These are phyloP conservation scores for Aspergillus sp. DNA, from an alignment of 2,329 filamentous ascomycete genomes.

Conservation along the genomic window DNA sequence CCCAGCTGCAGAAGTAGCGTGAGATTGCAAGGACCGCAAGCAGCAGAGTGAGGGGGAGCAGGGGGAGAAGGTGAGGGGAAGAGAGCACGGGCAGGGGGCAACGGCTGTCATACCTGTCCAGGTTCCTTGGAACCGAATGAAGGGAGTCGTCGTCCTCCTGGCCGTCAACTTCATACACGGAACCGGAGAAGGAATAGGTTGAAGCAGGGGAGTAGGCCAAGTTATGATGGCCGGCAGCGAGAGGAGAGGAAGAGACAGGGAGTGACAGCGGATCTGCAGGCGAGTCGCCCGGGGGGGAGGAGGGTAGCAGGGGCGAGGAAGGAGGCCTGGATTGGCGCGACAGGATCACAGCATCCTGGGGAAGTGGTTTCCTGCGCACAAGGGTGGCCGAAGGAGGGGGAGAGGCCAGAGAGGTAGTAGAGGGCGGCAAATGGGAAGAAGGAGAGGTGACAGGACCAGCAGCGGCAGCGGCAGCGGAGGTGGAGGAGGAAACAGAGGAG, in stretches of 20 bases:
- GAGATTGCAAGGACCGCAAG: constrained; percentile 9
- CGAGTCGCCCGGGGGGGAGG: constrained; percentile 25
- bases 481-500: constrained; percentile 15
- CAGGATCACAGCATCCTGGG: constrained; percentile 46
- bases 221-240: constrained; percentile 4
- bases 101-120: constrained; percentile 41
- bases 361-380: constrained; percentile 58
- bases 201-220: constrained; percentile 24
- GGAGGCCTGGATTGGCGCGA: constrained; percentile 22
- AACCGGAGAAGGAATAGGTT: constrained; percentile 20
- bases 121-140: constrained; percentile 38
- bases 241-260: constrained; percentile 14
- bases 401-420: constrained; percentile 7
- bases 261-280: constrained; percentile 16
- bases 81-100: constrained; percentile 7
- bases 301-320: constrained; percentile 27
- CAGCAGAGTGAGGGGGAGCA: constrained; percentile 8
- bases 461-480: background rate
- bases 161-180: constrained; percentile 19
- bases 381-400: constrained; percentile 46
- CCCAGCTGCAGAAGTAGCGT: constrained; percentile 7
- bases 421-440: constrained; percentile 14
- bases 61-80: constrained; percentile 8
- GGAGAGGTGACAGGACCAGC: constrained; percentile 11
- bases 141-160: constrained; percentile 25